Conservation (phyloP, 129 eudicot species). For the Helichrysum umbraculigerum region DNA sequence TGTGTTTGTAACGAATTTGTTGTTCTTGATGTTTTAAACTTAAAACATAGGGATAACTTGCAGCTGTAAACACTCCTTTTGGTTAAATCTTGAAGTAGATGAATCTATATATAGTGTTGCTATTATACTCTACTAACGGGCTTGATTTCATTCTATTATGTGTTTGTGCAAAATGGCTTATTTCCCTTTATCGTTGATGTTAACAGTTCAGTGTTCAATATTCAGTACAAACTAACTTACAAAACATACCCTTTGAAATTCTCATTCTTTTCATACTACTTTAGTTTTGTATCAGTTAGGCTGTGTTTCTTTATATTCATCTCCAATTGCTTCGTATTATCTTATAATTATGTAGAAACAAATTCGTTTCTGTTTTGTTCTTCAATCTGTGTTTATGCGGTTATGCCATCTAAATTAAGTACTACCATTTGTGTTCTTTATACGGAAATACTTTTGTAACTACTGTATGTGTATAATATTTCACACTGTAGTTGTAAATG, state of each 20-base stretch:
- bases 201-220: neutral
- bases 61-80: constrained; percentile 26
- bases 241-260: neutral
- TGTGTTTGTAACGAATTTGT: constrained; percentile 32
- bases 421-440: too few relatives aligned
- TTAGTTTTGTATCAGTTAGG: too few relatives aligned
- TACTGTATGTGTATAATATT: too few relatives aligned
- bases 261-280: too few relatives aligned
- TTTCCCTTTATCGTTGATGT: neutral
- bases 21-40: constrained; percentile 27
- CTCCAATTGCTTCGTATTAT: too few relatives aligned
- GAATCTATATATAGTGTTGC: constrained; percentile 22
- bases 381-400: too few relatives aligned
- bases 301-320: too few relatives aligned
- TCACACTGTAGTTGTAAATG: too few relatives aligned
- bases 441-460: too few relatives aligned
- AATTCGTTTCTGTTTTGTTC: too few relatives aligned
- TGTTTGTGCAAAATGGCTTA: neutral
- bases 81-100: constrained; percentile 19
- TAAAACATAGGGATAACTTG: constrained; percentile 19
- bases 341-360: too few relatives aligned
- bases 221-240: neutral
- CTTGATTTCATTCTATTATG: neutral
- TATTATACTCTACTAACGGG: constrained; percentile 17
- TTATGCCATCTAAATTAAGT: too few relatives aligned